Evolutionary conservation across 2,329 filamentous ascomycete genomes (phyloP).

Genomic region (Stagonosporopsis tanaceti): DNA sequence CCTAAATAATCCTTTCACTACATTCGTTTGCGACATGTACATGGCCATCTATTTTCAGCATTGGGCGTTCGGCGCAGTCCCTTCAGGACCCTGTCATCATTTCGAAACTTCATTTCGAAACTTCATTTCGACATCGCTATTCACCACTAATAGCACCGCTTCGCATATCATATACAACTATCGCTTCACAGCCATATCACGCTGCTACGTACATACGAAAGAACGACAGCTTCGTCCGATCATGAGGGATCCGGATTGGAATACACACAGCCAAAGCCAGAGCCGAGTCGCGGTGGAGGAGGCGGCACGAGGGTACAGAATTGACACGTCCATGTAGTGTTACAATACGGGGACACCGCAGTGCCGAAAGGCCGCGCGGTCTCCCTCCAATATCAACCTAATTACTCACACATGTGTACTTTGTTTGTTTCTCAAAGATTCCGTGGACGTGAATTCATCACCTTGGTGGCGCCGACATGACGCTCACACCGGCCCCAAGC

Average conservation of each 20-base stretch:
- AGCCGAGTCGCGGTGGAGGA: slow-evolving; percentile 13
- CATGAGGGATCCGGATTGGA: slow-evolving; percentile 5
- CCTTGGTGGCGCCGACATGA: slow-evolving; percentile 6
- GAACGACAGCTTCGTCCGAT: slow-evolving; percentile 6
- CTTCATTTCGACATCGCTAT: slow-evolving; percentile 14
- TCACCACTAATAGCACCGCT: slow-evolving; percentile 4
- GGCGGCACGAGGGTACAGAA: background rate
- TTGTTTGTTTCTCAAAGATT: background rate
- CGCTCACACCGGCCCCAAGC: slow-evolving; percentile 5
- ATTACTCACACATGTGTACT: background rate
- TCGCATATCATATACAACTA: slow-evolving; percentile 12
- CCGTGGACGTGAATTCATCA: background rate
- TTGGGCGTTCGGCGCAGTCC: slow-evolving; percentile 8
- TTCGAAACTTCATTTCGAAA: slow-evolving; percentile 7
- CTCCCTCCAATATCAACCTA: background rate
- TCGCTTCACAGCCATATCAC: slow-evolving; percentile 6
- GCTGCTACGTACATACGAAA: slow-evolving; percentile 24
- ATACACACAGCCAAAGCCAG: slow-evolving; percentile 12
- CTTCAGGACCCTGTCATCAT: background rate
- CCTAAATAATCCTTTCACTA: slow-evolving; percentile 1
- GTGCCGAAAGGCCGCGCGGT: slow-evolving; percentile 8
- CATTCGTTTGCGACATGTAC: slow-evolving; percentile 7
- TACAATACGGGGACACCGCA: background rate
- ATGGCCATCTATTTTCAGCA: slow-evolving; percentile 12
- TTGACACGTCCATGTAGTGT: slow-evolving; percentile 1